Base-by-base conservation (phyloP, 208 protist genomes). In the Leishmania braziliensis region DNA sequence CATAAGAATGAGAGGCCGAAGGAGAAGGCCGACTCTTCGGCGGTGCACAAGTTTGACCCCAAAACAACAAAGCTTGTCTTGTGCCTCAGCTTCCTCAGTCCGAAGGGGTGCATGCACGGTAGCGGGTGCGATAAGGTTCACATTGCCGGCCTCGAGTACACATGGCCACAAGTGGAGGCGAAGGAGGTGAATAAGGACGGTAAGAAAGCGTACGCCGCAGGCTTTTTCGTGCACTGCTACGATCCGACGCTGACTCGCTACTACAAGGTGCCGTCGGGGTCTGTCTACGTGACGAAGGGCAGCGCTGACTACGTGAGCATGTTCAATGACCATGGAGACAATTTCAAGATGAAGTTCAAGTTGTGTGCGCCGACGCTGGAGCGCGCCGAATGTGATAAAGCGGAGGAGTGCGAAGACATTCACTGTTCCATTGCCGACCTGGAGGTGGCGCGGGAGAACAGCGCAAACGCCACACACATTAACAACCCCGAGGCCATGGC, bases 321-420 rank as follows among this genome's bases (percentile, higher is more conserved):
- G 89, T 93, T 91, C 84, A 97, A 97, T 78, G 91, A 95, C 56
- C 89, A 95, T 87, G 92, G 93, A 14, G 86, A 94, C 82, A 95
- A 95, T 77, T 97, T 94, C 83, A 95, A 95, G 82, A 81, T 79
- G 56, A 95, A 95, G 86, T 95, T 95, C 82, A 88, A 89, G 79
- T 69, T 97, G 4, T 94, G 88, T 83, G 75, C 84, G n/a, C 66
- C 53, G 26, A 75, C 68, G 39, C 63, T 83, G 46, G 53, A 80
- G 68, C 48, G 79, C 48, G 75, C 54, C 26, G 81, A 83, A 29
- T 91, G 85, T 77, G 78, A 78, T 20, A 70, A 82, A 36, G 74
- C 77, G 5, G 78, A 81, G 14, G 65, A 85, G 50, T 91, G 88
- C 85, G 69, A 72, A 29, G 79, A 91, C 60, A 91, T 96, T 66